A percentile compares a stretch with the other conserved stretches of the same genome.
Conservation (phyloP, 2,329 filamentous ascomycete species). For the Sclerotinia spermophila region DNA sequence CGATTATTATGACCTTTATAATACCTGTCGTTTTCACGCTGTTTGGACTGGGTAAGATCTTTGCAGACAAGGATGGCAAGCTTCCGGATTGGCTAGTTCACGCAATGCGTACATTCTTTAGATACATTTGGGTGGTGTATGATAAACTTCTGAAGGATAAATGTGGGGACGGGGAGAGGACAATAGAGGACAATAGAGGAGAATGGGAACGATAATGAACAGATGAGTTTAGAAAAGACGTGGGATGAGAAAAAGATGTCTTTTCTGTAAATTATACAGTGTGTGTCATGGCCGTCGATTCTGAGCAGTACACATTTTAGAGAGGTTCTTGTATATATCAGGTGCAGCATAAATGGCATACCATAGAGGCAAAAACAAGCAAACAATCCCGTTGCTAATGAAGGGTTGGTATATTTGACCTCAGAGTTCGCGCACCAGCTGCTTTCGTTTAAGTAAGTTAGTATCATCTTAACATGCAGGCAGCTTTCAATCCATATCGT, state of each 20-base stretch:
- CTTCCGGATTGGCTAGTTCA: conserved; percentile 64
- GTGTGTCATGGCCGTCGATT: background rate
- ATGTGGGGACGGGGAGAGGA: conserved; percentile 86
- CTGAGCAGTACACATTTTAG: background rate
- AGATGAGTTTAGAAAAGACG: conserved; percentile 16
- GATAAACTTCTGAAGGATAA: conserved; percentile 58
- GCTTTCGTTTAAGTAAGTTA: background rate
- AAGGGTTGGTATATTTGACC: background rate
- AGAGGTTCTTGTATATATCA: background rate
- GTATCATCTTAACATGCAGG: background rate
- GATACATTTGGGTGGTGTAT: conserved; percentile 60
- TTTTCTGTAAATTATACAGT: background rate
- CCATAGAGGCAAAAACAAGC: background rate
- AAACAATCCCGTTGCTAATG: background rate
- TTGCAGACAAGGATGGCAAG: conserved; percentile 63
- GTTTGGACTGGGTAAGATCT: conserved; percentile 45
- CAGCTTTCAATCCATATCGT: background rate
- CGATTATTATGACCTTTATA: conserved; percentile 59
- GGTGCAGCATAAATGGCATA: background rate
- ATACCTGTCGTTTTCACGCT: conserved; percentile 54
- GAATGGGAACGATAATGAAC: conserved; percentile 23
- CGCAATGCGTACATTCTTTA: conserved; percentile 51
- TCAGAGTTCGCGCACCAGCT: too few relatives aligned
- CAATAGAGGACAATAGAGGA: conserved; percentile 52
- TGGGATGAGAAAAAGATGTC: conserved; percentile 16